Conservation (phyloP, 2,329 filamentous ascomycete genomes). For the Venturia carpophila region DNA sequence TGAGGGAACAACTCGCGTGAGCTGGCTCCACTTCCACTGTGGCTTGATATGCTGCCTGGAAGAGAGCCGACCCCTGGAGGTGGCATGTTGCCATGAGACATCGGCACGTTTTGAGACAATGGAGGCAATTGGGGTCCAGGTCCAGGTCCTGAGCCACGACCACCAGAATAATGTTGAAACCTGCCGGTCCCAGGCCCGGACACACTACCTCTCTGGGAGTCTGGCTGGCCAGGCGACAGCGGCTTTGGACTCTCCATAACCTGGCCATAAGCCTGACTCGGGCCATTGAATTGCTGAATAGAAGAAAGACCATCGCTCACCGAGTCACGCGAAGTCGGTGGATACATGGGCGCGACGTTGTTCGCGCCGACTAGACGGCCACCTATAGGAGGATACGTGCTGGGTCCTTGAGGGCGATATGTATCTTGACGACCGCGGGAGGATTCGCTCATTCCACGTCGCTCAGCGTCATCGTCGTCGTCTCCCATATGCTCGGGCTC, state of each 20-base stretch:
- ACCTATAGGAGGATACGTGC: constrained; percentile 66
- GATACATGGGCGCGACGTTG: constrained; percentile 18
- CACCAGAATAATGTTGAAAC: constrained; percentile 52
- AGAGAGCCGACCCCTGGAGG: constrained; percentile 38
- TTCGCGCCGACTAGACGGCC: constrained; percentile 24
- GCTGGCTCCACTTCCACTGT: constrained; percentile 48
- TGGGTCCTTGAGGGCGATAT: constrained; percentile 55
- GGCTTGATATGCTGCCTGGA: constrained; percentile 43
- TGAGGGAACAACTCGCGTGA: constrained; percentile 57
- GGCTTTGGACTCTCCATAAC: constrained; percentile 87
- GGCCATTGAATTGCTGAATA: constrained; percentile 31
- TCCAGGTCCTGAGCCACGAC: constrained; percentile 45
- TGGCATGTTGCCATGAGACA: constrained; percentile 15
- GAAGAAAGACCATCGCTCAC: constrained; percentile 26
- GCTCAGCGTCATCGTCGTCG: constrained; percentile 40
- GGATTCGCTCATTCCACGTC: constrained; percentile 61
- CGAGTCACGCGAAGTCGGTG: constrained; percentile 19
- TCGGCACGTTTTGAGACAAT: constrained; percentile 11
- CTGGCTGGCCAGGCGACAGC: constrained; percentile 57
- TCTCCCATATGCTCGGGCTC: constrained; percentile 42
- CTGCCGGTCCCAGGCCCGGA: constrained; percentile 42
- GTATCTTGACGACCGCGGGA: constrained; percentile 52
- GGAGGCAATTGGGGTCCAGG: constrained; percentile 30
- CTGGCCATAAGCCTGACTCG: constrained; percentile 52
- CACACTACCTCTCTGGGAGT: constrained; percentile 35